Evolutionary conservation across 1,284 basidiomycete genomes (phyloP).

Genomic region (Meira nashicola): DNA sequence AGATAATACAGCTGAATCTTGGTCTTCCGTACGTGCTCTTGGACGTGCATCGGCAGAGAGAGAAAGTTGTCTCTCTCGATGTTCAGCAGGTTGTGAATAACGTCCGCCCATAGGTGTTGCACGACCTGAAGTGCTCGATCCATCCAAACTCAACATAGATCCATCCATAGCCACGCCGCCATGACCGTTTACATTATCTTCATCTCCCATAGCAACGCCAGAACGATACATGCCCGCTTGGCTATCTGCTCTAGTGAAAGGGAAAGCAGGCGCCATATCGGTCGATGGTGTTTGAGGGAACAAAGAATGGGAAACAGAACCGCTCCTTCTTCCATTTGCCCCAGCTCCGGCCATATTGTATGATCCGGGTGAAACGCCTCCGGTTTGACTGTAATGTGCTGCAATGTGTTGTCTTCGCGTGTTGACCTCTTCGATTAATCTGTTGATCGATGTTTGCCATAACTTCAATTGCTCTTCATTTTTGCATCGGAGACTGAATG

Average conservation of each 20-base stretch:
- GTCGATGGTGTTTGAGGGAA: slow-evolving; percentile 45
- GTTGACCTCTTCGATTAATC: slow-evolving; percentile 65
- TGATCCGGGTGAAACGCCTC: slow-evolving; percentile 13
- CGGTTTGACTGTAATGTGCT: slow-evolving; percentile 21
- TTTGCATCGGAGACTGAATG: slow-evolving; percentile 86
- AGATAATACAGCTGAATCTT: slow-evolving; percentile 34
- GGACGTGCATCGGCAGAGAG: slow-evolving; percentile 23
- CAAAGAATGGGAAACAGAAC: slow-evolving; percentile 21
- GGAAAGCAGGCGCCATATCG: slow-evolving; percentile 32
- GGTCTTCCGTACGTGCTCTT: slow-evolving; percentile 40
- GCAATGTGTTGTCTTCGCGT: slow-evolving; percentile 31
- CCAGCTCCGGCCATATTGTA: slow-evolving; percentile 40
- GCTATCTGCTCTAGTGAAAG: slow-evolving; percentile 32
- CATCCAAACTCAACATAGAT: slow-evolving; percentile 5
- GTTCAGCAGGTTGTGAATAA: slow-evolving; percentile 34
- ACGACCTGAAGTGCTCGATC: slow-evolving; percentile 23
- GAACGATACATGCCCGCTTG: slow-evolving; percentile 20
- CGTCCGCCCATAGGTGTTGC: slow-evolving; percentile 33
- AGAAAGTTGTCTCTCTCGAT: slow-evolving; percentile 28
- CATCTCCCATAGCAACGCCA: slow-evolving; percentile 8
- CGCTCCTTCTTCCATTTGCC: slow-evolving; percentile 27
- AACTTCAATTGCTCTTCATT: slow-evolving; percentile 86
- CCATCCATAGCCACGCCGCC: background rate
- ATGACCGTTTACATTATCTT: slow-evolving; percentile 16
- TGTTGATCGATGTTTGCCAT: slow-evolving; percentile 85